Evolutionary conservation across 805 yeast species (phyloP), one percentile per base, ranked within the genome.

Genomic region (Candida ovalis): DNA sequence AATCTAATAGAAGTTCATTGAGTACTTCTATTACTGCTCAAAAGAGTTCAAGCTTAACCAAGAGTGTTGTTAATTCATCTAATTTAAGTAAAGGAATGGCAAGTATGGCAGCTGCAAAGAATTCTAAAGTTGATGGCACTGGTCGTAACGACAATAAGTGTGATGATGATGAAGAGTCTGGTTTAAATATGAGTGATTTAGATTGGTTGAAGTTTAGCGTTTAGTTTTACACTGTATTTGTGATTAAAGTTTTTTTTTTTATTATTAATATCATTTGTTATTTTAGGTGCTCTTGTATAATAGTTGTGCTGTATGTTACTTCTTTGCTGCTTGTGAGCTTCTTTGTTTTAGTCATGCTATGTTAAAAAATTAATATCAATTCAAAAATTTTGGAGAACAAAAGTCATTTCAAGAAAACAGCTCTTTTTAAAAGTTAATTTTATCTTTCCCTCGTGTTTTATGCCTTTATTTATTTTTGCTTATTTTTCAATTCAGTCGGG

Each of bases 141-240:
- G 7, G 17, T 17, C 18, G 24, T 17, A 22, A 40, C 25, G 38
- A n/a, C 12, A 36, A 36, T 19, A 18, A 23, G 18, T 33, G 13
- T 21, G 43, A 45, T 9, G 38, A 15, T 7, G 18, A 39, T n/a
- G 33, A 17, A 13, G 28, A 44, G 18, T 40, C n/a, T 33, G 38
- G 39, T 12, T 47, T 54, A 10, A 50, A 48, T 44, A 45, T 60
- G 40, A 58, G 57, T 19, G 69, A 66, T 46, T 55, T 67, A 17
- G 71, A 66, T 27, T 67, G 71, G 71, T 52, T 67, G 28, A 65
- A 62, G 46, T 67, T 67, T 54, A 70, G 66, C 42, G 60, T 64
- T 43, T 66, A 44, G 53, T 7, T n/a, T 35, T 5, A 18, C 6
- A 17, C 17, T 35, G 22, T 13, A 18, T 17, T 19, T 18, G 10